Evolutionary conservation across 192 early-diverging fungal genomes (phyloP).

Genomic region (Chytriomyces confervae): DNA sequence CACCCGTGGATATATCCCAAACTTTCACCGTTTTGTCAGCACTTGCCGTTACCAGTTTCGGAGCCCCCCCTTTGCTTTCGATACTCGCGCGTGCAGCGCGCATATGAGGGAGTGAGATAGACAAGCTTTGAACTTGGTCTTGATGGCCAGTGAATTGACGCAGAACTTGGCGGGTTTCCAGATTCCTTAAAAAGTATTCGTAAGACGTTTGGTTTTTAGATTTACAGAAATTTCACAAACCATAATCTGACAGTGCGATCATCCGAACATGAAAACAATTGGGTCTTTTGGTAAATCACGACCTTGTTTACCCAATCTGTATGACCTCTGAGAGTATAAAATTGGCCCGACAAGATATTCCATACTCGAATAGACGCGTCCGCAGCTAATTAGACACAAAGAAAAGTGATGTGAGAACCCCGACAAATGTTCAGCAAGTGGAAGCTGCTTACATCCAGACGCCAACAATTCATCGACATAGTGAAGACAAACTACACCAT

Average conservation of each 20-base stretch:
- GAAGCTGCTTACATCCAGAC: conserved; percentile 64
- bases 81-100: conserved; percentile 31
- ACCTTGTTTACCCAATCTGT: conserved; percentile 93
- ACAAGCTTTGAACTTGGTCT: conserved; percentile 52
- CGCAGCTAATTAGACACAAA: conserved; percentile 34
- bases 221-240: conserved; percentile 55
- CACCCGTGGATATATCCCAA: conserved; percentile 89
- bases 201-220: not conserved
- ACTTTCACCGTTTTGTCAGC: conserved; percentile 90
- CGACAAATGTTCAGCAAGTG: conserved; percentile 17
- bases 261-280: conserved; percentile 84
- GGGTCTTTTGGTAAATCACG: conserved; percentile 62
- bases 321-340: conserved; percentile 80
- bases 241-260: conserved; percentile 73
- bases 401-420: not conserved
- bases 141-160: conserved; percentile 59
- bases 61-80: conserved; percentile 29
- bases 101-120: conserved; percentile 35
- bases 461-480: conserved; percentile 80
- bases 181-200: conserved; percentile 50
- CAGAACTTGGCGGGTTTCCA: conserved; percentile 71
- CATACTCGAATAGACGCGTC: conserved; percentile 88
- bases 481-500: conserved; percentile 84
- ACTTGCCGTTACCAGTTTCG: conserved; percentile 88
- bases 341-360: conserved; percentile 74